Conservation (phyloP, 2,329 filamentous ascomycete species). For the Xylaria arbuscula region DNA sequence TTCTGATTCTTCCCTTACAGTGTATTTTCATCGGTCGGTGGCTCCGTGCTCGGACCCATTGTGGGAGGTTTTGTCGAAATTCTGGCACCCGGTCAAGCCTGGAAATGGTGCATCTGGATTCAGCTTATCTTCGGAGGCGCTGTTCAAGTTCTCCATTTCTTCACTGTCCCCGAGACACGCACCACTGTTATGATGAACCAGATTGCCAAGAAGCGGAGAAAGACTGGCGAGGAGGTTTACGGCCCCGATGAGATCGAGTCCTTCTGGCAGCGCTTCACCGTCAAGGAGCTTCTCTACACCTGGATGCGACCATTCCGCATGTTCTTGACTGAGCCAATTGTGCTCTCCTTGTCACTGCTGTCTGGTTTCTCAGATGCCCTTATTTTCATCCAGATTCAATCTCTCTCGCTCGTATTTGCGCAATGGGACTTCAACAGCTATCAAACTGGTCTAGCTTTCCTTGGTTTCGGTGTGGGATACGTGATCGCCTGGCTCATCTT, state of each 20-base stretch:
- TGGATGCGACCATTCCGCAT: conserved; percentile 72
- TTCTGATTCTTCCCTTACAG: conserved; percentile 27
- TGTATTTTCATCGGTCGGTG: conserved; percentile 82
- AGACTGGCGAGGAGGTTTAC: conserved; percentile 69
- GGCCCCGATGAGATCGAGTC: conserved; percentile 77
- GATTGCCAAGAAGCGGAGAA: conserved; percentile 79
- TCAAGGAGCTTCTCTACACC: conserved; percentile 60
- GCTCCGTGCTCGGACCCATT: conserved; percentile 80
- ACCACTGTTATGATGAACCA: conserved; percentile 81
- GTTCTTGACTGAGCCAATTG: conserved; percentile 74
- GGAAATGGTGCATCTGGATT: conserved; percentile 82
- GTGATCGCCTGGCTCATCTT: conserved; percentile 68
- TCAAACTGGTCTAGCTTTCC: conserved; percentile 54
- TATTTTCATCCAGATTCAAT: conserved; percentile 75
- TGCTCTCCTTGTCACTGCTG: conserved; percentile 68
- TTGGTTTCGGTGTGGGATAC: conserved; percentile 65
- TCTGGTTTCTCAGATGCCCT: conserved; percentile 73
- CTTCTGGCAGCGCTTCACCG: conserved; percentile 51
- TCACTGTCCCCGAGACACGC: conserved; percentile 81
- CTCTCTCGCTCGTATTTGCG: conserved; percentile 68
- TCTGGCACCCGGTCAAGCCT: conserved; percentile 62
- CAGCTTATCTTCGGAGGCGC: conserved; percentile 81
- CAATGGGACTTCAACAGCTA: conserved; percentile 68
- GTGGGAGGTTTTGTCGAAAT: conserved; percentile 79
- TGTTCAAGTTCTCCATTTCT: conserved; percentile 74